Evolutionary conservation across 345 rosid genomes (phyloP).

Genomic region (Eucalyptus caleyi): DNA sequence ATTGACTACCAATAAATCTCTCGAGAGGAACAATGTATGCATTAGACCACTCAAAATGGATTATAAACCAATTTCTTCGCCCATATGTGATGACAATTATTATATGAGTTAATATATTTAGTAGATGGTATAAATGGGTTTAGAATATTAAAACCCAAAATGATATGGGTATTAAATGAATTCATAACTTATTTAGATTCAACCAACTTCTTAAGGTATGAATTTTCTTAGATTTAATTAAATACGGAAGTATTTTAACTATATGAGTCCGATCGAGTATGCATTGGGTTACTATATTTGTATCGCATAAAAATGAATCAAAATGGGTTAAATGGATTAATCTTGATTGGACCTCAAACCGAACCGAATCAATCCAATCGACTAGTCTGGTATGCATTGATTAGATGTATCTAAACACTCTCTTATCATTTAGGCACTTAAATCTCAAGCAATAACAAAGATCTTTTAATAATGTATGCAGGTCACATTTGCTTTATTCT

Average conservation of each 20-base stretch:
- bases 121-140: too few relatives aligned
- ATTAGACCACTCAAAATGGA: not conserved
- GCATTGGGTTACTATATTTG: not conserved
- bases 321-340: too few relatives aligned
- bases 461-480: not conserved
- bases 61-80: not conserved
- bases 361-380: not conserved
- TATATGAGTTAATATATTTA: too few relatives aligned
- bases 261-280: too few relatives aligned
- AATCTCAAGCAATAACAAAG: not conserved
- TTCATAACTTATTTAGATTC: too few relatives aligned
- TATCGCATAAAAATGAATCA: too few relatives aligned
- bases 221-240: too few relatives aligned
- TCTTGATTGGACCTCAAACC: not conserved
- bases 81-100: too few relatives aligned
- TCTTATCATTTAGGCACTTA: not conserved
- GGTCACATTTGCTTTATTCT: not conserved
- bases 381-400: not conserved
- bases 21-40: not conserved
- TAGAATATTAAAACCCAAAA: not conserved
- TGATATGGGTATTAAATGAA: not conserved
- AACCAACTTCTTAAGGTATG: not conserved
- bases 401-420: not conserved
- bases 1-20: not conserved
- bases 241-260: not conserved